Conservation (phyloP, 2,329 filamentous ascomycete species). For the Fusarium sp. region DNA sequence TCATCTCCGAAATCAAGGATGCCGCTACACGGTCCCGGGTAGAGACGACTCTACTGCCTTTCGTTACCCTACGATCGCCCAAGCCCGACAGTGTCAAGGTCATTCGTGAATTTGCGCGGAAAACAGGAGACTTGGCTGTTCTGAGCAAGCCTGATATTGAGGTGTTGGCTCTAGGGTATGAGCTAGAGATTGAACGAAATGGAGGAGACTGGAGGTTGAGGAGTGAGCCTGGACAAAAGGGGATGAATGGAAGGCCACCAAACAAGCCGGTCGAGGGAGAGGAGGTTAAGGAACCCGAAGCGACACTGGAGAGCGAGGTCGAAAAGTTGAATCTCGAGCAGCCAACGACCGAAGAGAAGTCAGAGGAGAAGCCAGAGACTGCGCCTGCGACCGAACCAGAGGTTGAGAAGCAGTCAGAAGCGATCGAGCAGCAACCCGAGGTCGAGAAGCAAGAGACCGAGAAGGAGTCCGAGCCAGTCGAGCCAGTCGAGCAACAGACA, state of each 20-base stretch:
- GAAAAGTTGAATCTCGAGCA: conserved; percentile 31
- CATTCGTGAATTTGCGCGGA: conserved; percentile 85
- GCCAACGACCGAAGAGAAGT: conserved; percentile 3
- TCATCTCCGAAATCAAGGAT: conserved; percentile 91
- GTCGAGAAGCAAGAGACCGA: conserved; percentile 6
- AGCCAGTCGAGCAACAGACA: background rate
- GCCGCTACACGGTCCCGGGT: conserved; percentile 82
- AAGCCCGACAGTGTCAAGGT: conserved; percentile 81
- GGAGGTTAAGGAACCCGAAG: background rate
- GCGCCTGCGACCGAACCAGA: conserved; percentile 5
- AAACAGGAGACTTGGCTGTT: conserved; percentile 89
- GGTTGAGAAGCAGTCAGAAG: background rate
- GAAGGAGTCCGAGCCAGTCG: background rate
- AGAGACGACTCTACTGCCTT: conserved; percentile 86
- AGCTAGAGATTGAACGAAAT: conserved; percentile 92
- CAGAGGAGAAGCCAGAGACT: conserved; percentile 19
- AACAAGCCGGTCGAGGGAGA: conserved; percentile 37
- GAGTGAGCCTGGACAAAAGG: conserved; percentile 82
- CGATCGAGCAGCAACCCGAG: background rate
- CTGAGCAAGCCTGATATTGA: conserved; percentile 91
- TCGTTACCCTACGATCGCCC: conserved; percentile 82
- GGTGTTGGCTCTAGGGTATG: conserved; percentile 90
- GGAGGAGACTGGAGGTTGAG: conserved; percentile 89
- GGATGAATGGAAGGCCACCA: conserved; percentile 77
- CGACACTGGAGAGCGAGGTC: conserved; percentile 18